A percentile compares a stretch with the other conserved stretches of the same genome.
Conservation (phyloP, 257 asterid genomes). For the Solanum ossicruentum region DNA sequence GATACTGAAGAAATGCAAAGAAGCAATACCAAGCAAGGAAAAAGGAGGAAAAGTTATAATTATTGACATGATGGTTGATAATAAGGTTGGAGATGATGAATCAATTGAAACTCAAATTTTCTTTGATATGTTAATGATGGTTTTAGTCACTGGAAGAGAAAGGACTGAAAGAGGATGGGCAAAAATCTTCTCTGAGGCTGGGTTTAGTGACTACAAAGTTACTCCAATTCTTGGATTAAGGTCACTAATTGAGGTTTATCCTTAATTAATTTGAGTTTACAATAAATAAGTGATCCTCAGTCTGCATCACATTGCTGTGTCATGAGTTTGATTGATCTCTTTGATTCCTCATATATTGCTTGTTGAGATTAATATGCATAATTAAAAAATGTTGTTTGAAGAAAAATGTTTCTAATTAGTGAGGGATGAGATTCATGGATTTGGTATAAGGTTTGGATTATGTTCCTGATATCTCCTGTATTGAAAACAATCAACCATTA, state of each 20-base stretch:
- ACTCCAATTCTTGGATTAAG: conserved; percentile 5
- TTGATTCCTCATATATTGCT: background rate
- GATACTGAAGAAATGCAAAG: conserved; percentile 8
- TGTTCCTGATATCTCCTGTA: too few species aligned
- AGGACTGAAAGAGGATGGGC: conserved; percentile 6
- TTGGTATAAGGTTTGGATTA: too few species aligned
- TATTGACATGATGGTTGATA: conserved; percentile 6
- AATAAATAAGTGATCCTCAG: background rate
- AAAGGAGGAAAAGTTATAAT: conserved; percentile 14
- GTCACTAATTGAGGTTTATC: conserved; percentile 13
- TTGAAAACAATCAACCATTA: too few species aligned
- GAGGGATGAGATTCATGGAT: too few species aligned
- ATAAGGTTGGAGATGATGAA: background rate
- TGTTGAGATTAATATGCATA: background rate
- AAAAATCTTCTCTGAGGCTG: conserved; percentile 5
- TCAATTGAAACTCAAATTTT: conserved; percentile 6
- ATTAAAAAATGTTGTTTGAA: background rate
- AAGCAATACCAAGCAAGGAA: conserved; percentile 7
- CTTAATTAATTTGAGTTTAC: background rate
- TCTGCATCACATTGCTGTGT: too few species aligned
- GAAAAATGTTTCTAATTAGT: too few species aligned
- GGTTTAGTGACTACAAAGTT: conserved; percentile 4
- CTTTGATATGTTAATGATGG: conserved; percentile 18
- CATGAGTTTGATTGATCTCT: too few species aligned
- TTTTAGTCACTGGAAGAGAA: background rate